These are phyloP conservation scores for Fusarium sarcochroum DNA, from an alignment of 2,329 filamentous ascomycete genomes.

Conservation along the genomic window DNA sequence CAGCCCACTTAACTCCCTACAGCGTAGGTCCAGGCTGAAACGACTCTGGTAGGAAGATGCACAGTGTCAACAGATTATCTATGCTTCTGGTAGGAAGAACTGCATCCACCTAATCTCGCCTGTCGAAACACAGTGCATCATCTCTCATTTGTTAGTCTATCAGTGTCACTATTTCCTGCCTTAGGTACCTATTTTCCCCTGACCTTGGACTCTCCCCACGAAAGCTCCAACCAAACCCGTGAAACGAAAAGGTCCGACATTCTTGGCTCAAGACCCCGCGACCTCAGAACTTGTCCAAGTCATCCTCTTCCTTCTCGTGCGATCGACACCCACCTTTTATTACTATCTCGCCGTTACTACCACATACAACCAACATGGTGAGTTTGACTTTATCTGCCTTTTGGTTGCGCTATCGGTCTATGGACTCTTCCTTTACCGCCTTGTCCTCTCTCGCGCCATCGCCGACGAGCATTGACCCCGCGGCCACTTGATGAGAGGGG, in stretches of 20 bases:
- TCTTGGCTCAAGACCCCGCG: conserved; percentile 50
- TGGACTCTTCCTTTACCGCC: conserved; percentile 18
- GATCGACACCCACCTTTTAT: conserved; percentile 46
- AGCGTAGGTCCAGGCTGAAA: background rate
- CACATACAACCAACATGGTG: conserved; percentile 50
- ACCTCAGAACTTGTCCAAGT: conserved; percentile 50
- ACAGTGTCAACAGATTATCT: conserved; percentile 37
- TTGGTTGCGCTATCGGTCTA: conserved; percentile 9
- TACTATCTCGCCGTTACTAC: conserved; percentile 37
- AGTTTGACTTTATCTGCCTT: conserved; percentile 32
- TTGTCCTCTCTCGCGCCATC: conserved; percentile 26
- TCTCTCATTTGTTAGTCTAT: background rate
- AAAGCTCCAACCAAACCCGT: conserved; percentile 48
- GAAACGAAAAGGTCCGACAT: conserved; percentile 50
- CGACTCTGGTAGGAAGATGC: conserved; percentile 26
- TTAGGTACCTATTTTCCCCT: conserved; percentile 44
- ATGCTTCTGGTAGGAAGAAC: background rate
- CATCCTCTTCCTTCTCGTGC: conserved; percentile 47
- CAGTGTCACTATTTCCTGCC: conserved; percentile 35
- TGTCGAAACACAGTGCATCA: conserved; percentile 34
- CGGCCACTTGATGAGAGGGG: conserved; percentile 48
- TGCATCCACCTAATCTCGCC: background rate
- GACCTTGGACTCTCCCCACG: conserved; percentile 44
- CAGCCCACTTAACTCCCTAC: background rate
- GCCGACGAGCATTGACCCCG: conserved; percentile 45